Evolutionary conservation across 176 grass and related monocot genomes (phyloP), one percentile per base, ranked within the genome.

Genomic region (Leersia perrieri): DNA sequence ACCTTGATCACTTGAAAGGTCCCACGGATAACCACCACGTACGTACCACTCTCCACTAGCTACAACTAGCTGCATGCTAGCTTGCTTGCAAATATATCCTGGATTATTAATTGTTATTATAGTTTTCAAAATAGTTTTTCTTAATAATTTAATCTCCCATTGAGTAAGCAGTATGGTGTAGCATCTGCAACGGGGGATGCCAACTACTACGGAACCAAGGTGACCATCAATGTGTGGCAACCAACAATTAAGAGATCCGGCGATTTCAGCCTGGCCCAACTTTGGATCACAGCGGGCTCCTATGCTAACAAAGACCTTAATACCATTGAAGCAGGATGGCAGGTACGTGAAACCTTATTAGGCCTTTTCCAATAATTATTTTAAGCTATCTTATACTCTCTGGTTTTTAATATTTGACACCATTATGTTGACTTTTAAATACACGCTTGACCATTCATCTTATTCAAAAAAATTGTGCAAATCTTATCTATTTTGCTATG

Each of bases 321-420:
- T 69, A 97, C 88, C 86, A 97, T 97, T 83, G 93, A 91, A 86
- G 93, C 93, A 4, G 93, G 93, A 68, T 97, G 93, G 93, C 93
- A 97, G 93, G 93, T 97, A 28, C 12, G 85, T 87, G 26, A 84
- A 32, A 44, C 73, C 68, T 82, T 45, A 16, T n/a, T n/a, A n/a
- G n/a, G n/a, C n/a, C n/a, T n/a, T n/a, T n/a, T n/a, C n/a, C n/a
- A n/a, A n/a, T n/a, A n/a, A n/a, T n/a, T n/a, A n/a, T n/a, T n/a
- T n/a, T n/a, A n/a, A n/a, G n/a, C n/a, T n/a, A n/a, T n/a, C n/a
- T n/a, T n/a, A n/a, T n/a, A n/a, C n/a, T n/a, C n/a, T n/a, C n/a
- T n/a, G n/a, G n/a, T n/a, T n/a, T n/a, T n/a, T n/a, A n/a, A n/a
- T n/a, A n/a, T n/a, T n/a, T n/a, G n/a, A n/a, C n/a, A n/a, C n/a